A percentile compares a stretch with the other conserved stretches of the same genome.
Conservation (phyloP, 345 rosid species). For the Heritiera littoralis region DNA sequence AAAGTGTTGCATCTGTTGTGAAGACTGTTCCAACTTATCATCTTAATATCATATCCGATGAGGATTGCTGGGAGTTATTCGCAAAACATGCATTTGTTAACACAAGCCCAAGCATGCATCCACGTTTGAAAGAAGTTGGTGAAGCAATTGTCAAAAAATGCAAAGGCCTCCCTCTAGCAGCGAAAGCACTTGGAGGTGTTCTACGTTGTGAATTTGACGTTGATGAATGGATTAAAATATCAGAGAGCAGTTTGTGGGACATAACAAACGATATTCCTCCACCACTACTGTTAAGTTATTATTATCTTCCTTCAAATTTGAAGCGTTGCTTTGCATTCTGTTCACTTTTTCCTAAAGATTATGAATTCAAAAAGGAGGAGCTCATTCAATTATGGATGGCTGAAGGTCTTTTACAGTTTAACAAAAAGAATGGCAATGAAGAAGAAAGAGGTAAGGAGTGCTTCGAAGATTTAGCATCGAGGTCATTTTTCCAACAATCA, state of each 20-base stretch:
- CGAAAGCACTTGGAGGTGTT: constrained; percentile 15
- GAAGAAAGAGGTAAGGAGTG: not conserved
- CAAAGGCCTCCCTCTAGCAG: constrained; percentile 32
- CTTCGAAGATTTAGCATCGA: not conserved
- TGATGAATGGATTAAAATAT: constrained; percentile 21
- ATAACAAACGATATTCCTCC: constrained; percentile 17
- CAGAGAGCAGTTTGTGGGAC: constrained; percentile 18
- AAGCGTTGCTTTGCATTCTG: constrained; percentile 33
- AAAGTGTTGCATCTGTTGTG: constrained; percentile 26
- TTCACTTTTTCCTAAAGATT: constrained; percentile 24
- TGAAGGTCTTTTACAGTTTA: not conserved
- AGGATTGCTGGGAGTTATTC: constrained; percentile 32
- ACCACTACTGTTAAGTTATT: not conserved
- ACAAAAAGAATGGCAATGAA: not conserved
- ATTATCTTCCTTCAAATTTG: constrained; percentile 31
- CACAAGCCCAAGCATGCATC: not conserved
- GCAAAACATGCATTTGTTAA: constrained; percentile 10
- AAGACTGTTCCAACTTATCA: constrained; percentile 17
- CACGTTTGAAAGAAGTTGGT: constrained; percentile 11
- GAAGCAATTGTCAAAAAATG: constrained; percentile 26
- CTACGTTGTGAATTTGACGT: not conserved
- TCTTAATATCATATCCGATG: constrained; percentile 22
- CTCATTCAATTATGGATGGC: constrained; percentile 24
- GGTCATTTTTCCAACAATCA: constrained; percentile 13
- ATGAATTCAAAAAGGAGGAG: constrained; percentile 22